Evolutionary conservation across 1,284 basidiomycete species (phyloP), one percentile per base, ranked within the genome.

Genomic region (Ceratobasidium sp.): DNA sequence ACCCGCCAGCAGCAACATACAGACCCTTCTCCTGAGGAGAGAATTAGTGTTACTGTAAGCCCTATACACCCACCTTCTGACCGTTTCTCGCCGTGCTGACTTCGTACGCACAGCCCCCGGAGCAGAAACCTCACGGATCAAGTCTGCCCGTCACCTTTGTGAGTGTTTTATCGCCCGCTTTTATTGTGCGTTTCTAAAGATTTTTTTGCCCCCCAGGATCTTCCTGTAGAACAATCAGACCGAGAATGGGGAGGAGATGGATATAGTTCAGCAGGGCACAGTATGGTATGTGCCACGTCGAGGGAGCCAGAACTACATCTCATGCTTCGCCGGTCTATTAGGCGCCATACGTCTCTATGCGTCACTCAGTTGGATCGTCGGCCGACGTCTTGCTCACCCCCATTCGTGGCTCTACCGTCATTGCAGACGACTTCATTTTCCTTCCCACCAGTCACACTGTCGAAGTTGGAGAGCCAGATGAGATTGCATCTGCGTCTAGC

Each of bases 341-440:
- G 66, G 36, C 29, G 9, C 51, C 22, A 9, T 47, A 56, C 17
- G 22, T 44, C n/a, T 62, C 66, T 47, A 29, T 47, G 54, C 66
- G 66, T 17, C 51, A 54, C 47, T 69, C 66, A 17, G 66, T 69
- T 29, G 66, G 66, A 8, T 69, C 66, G 9, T 69, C 66, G 2
- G 66, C 54, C 9, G 66, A 69, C 29, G 48, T 69, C 15, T 29
- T 69, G 29, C 36, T 69, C 17, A 69, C 66, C 24, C 66, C 66
- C 41, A 69, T 69, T 22, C 66, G 66, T 5, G 66, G 66, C 31
- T 69, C 66, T 24, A 69, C 66, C 33, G 66, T 53, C 11, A 44
- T 69, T 22, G 57, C 53, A 51, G 66, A 69, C 66, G 66, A 69
- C 36, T 69, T 69, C 47, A 53, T 69, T 27, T 69, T 69, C n/a